These are phyloP conservation scores for Verticillium albo-atrum DNA, from an alignment of 2,329 filamentous ascomycete species.

Conservation along the genomic window DNA sequence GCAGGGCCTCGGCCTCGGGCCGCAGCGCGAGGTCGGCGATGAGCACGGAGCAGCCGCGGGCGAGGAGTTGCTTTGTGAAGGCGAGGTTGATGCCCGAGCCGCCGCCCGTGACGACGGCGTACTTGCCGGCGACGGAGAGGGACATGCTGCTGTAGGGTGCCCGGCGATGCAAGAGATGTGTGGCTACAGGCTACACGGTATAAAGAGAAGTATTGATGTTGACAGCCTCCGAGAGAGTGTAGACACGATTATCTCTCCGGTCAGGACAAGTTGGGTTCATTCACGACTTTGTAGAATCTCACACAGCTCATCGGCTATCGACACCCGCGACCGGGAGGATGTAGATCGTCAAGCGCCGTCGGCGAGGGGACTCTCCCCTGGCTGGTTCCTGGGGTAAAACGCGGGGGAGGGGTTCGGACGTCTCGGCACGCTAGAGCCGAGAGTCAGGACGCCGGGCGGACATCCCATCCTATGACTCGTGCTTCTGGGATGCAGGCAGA, in stretches of 20 bases:
- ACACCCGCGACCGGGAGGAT: neutral
- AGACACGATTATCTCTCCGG: too few relatives aligned
- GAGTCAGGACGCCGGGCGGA: neutral
- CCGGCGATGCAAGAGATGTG: neutral
- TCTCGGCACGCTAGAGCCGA: neutral
- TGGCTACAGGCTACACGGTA: too few relatives aligned
- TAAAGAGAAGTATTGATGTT: too few relatives aligned
- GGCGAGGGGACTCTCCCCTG: neutral
- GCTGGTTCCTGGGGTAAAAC: neutral
- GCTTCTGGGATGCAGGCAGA: neutral
- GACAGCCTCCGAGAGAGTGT: too few relatives aligned
- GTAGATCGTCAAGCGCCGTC: neutral
- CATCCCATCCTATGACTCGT: neutral
- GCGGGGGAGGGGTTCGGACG: neutral
- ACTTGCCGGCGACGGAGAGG: slow-evolving; percentile 19
- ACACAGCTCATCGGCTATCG: neutral
- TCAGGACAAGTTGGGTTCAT: too few relatives aligned
- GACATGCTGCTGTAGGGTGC: slow-evolving; percentile 6
- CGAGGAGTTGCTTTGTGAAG: slow-evolving; percentile 27
- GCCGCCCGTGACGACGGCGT: slow-evolving; percentile 14
- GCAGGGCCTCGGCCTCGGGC: slow-evolving; percentile 26
- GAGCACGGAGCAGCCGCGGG: slow-evolving; percentile 29
- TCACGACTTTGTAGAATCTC: neutral
- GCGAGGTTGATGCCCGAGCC: slow-evolving; percentile 29
- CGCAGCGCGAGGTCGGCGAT: slow-evolving; percentile 29